A percentile compares a stretch with the other conserved stretches of the same genome.
Evolutionary conservation across 371 early-diverging fungal species (phyloP).

Genomic region (Haplosporangium sp.): DNA sequence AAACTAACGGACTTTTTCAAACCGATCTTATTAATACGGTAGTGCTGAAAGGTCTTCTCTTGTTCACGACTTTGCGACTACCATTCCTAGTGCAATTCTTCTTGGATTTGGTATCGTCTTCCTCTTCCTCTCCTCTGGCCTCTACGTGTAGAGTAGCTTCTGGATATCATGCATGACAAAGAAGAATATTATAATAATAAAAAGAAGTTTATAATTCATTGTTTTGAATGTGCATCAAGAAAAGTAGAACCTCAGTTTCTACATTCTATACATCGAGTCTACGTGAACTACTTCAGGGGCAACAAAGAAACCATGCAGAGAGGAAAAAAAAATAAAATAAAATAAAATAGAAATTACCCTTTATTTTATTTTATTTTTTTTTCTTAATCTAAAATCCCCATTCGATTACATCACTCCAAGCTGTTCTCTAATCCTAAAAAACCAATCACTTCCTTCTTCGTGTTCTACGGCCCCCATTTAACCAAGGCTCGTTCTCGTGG

Average conservation of each 20-base stretch:
- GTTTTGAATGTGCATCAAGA: neutral
- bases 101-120: constrained; percentile 51
- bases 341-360: neutral
- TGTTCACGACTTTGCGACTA: constrained; percentile 28
- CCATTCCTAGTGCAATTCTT: constrained; percentile 30
- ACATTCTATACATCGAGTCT: neutral
- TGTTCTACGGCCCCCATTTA: neutral
- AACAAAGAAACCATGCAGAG: neutral
- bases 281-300: constrained; percentile 1
- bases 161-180: neutral
- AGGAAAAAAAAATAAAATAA: neutral
- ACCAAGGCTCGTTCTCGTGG: neutral
- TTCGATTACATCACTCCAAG: constrained; percentile 1
- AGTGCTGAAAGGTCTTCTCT: constrained; percentile 38
- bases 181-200: neutral
- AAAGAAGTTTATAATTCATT: neutral
- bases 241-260: no score
- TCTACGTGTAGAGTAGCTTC: constrained; percentile 31
- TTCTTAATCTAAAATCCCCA: neutral
- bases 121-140: constrained; percentile 47
- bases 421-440: neutral
- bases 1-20: neutral
- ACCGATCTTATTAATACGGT: neutral
- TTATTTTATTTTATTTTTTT: neutral
- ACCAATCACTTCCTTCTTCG: neutral